Percentiles rank a stretch among this genome's conserved stretches.
Conservation (phyloP, 345 rosid species). For the Hibiscus mutabilis region DNA sequence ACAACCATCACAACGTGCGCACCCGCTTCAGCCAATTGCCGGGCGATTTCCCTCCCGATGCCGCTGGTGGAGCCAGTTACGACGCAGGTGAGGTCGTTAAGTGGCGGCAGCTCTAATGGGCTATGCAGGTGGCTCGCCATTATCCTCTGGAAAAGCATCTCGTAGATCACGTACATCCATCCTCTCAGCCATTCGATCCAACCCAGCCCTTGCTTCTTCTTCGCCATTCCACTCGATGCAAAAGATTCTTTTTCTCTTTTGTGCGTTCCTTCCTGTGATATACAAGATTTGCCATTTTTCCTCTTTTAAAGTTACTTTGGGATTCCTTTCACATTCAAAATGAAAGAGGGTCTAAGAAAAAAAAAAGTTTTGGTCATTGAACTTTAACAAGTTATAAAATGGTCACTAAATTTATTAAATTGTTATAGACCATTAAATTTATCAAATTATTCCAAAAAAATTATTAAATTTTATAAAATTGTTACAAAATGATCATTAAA, state of each 20-base stretch:
- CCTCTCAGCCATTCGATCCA: slow-evolving; percentile 98
- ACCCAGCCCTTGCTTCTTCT: slow-evolving; percentile 57
- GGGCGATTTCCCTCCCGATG: slow-evolving; percentile 85
- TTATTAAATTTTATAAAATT: too few relatives aligned
- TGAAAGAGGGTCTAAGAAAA: too few relatives aligned
- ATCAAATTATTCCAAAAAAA: too few relatives aligned
- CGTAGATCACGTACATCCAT: slow-evolving; percentile 59
- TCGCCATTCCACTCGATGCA: slow-evolving; percentile 11
- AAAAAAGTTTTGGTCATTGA: too few relatives aligned
- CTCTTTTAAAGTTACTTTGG: background rate
- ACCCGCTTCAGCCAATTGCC: slow-evolving; percentile 95
- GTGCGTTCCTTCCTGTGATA: background rate
- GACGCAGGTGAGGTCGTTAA: slow-evolving; percentile 67
- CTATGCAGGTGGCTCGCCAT: slow-evolving; percentile 67
- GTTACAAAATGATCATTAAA: too few relatives aligned
- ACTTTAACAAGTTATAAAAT: too few relatives aligned
- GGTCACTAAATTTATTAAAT: too few relatives aligned
- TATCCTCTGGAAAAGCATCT: slow-evolving; percentile 84
- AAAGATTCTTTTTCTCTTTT: background rate
- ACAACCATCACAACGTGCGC: slow-evolving; percentile 98
- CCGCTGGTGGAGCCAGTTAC: slow-evolving; percentile 98
- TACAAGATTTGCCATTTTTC: background rate
- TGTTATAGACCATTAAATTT: too few relatives aligned
- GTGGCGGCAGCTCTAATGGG: slow-evolving; percentile 78
- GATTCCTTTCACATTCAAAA: background rate